These are phyloP conservation scores for Sporothrix sp. DNA, from an alignment of 2,329 filamentous ascomycete genomes.

Conservation along the genomic window DNA sequence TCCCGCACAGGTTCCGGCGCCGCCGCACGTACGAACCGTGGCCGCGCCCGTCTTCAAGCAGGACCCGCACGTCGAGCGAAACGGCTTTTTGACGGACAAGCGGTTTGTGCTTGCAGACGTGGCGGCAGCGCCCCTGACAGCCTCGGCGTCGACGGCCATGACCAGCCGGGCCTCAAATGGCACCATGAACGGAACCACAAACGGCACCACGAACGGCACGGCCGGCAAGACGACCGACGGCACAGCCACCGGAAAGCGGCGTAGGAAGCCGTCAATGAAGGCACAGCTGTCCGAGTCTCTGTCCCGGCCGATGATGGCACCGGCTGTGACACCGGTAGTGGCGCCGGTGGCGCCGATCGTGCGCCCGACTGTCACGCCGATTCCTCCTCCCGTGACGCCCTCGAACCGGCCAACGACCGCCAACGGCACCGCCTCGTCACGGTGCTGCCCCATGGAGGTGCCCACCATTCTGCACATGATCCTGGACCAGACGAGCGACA, in stretches of 20 bases:
- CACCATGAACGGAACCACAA: too few species aligned
- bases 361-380: background rate
- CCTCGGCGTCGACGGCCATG: background rate
- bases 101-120: background rate
- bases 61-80: background rate
- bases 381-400: background rate
- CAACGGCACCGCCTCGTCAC: background rate
- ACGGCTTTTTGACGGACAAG: background rate
- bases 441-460: conserved; percentile 16
- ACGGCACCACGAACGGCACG: too few species aligned
- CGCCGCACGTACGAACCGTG: too few species aligned
- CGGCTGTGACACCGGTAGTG: background rate
- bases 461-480: conserved; percentile 15
- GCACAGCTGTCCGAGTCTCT: background rate
- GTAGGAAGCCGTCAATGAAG: conserved; percentile 7
- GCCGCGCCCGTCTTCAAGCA: background rate
- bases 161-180: background rate
- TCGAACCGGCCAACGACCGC: background rate
- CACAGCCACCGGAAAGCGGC: background rate
- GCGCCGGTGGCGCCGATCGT: background rate
- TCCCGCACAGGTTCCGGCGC: background rate
- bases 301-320: background rate
- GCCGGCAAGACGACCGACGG: too few species aligned
- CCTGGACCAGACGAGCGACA: conserved; percentile 9
- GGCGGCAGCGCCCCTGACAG: background rate